Evolutionary conservation across 257 asterid species (phyloP), one percentile per base, ranked within the genome.

Genomic region (Solanum tarijense): DNA sequence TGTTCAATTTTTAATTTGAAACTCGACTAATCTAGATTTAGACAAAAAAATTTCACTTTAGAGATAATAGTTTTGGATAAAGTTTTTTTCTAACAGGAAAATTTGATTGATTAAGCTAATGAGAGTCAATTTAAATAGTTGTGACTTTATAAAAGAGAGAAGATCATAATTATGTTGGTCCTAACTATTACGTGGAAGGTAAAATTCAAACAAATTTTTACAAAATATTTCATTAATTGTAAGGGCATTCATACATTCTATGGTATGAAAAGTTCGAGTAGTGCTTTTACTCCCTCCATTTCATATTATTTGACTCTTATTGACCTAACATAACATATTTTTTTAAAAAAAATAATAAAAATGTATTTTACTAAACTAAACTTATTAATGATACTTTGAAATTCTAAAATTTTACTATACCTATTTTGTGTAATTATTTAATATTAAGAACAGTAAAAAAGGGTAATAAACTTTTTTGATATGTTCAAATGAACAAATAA

Each of bases 1-100:
- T 52, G n/a, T 29, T 69, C 23, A 0, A 7, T 58, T 7, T 58
- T 58, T n/a, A 11, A 2, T 23, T 62, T 23, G 31, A 20, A 5
- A 9, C 21, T 48, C 0, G 60, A 14, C 16, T 4, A 65, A n/a
- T 65, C 4, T 52, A 52, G 60, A 52, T 52, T 16, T 0, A 16
- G 0, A 16, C 1, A 0, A 16, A 52, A 52, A 52, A 52, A 2
- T 2, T 16, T 9, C 60, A 52, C 60, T 16, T 52, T 52, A 16
- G 9, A 52, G 23, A 16, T 16, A 52, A 52, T 52, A 52, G 23
- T 48, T 52, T 6, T 6, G 62, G 62, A 52, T 2, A 52, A 5
- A 48, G 8, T 48, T 48, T 46, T 48, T 5, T 55, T 5, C 4
- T 55, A 55, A 55, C 10, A 18, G n/a, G 65, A 18, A 55, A 55